Evolutionary conservation across 176 grass and related monocot genomes (phyloP), one percentile per base, ranked within the genome.

Genomic region (Ananas comosus): DNA sequence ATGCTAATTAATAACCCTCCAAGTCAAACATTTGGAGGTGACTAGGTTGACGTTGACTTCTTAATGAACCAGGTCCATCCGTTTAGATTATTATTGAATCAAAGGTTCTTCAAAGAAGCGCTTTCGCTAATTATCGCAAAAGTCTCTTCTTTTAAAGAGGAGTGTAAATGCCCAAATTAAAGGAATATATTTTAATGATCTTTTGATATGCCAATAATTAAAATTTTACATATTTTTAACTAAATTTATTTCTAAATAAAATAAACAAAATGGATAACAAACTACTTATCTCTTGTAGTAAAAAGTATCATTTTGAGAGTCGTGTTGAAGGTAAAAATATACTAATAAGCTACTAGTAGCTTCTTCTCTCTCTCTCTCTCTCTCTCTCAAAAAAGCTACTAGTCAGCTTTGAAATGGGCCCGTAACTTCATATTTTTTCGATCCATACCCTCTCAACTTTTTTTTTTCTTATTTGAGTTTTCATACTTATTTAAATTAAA

Each of bases 11-110:
- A 42, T 16, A 64, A 29, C 23, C 54, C 51, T n/a, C 51, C 3
- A 64, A 65, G 70, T 77, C 75, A 66, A 77, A 65, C 66, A 66
- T 68, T 83, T 51, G 65, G 52, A 79, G 65, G 75, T 70, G 24
- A 42, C 27, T 63, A 42, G 63, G 16, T 49, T 50, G 67, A 83
- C 57, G 53, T 69, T 74, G 75, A 79, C 70, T 65, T 23, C 70
- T 69, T 56, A 52, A 73, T 70, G 65, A 83, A 79, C 70, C 7
- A 70, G 48, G 49, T 67, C 75, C 75, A 70, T 57, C 52, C 50
- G 69, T 83, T 83, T 73, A 13, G 23, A 71, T 49, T 29, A 71
- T 54, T 18, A 49, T 49, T 68, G 71, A 68, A 51, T 74, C 71
- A 74, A 52, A 81, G 74, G 50, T 74, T 57, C 65, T 74, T 29